Conservation (phyloP, 768 basidiomycete species). For the Steccherinum ochraceum region DNA sequence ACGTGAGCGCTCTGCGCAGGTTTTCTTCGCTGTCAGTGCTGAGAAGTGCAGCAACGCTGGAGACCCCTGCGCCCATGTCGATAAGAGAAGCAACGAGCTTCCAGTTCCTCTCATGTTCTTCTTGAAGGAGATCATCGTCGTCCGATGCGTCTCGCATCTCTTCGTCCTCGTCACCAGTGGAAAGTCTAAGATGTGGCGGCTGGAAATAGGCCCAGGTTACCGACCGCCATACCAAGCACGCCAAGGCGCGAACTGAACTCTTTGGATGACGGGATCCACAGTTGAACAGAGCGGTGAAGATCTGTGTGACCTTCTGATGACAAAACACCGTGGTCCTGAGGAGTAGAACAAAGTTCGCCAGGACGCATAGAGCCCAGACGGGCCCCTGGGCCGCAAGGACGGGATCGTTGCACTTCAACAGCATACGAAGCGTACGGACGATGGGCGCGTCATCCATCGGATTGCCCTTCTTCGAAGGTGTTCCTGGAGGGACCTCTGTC, state of each 20-base stretch:
- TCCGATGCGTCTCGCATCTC: conserved; percentile 21
- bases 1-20: conserved; percentile 39
- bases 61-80: conserved; percentile 53
- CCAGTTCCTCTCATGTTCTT: conserved; percentile 28
- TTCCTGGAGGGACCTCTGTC: conserved; percentile 27
- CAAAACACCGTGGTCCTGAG: conserved; percentile 49
- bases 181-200: conserved; percentile 31
- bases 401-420: conserved; percentile 49
- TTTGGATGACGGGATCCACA: conserved; percentile 57
- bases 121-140: conserved; percentile 19
- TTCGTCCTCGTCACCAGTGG: conserved; percentile 17
- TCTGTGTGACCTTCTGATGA: conserved; percentile 36
- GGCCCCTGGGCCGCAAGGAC: conserved; percentile 66
- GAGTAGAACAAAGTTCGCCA: conserved; percentile 61
- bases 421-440: conserved; percentile 60
- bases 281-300: conserved; percentile 43
- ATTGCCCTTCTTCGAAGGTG: conserved; percentile 28
- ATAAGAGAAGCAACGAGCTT: conserved; percentile 45
- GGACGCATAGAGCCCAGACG: conserved; percentile 67
- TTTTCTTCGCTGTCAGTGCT: conserved; percentile 30
- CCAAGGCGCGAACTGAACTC: conserved; percentile 56
- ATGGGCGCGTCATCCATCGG: conserved; percentile 42
- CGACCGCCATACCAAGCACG: conserved; percentile 59
- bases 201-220: conserved; percentile 62
- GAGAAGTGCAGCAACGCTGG: conserved; percentile 50